Evolutionary conservation across 257 asterid genomes (phyloP).

Genomic region (Jacaranda copaia): DNA sequence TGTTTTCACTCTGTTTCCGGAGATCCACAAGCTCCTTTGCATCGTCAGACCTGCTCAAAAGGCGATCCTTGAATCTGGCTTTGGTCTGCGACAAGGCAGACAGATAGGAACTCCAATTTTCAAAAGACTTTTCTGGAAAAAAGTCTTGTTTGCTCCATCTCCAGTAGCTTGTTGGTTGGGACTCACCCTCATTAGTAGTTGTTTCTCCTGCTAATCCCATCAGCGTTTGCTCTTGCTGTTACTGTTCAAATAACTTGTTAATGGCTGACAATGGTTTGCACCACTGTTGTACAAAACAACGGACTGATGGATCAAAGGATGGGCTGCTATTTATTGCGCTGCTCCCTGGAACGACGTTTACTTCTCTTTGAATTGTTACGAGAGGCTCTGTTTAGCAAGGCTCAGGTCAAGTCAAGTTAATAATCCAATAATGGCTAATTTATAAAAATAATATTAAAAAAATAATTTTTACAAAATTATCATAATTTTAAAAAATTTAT

Average conservation of each 20-base stretch:
- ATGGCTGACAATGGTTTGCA: neutral
- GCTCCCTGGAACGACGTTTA: too few species aligned
- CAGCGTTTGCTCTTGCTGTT: neutral
- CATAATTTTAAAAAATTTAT: too few species aligned
- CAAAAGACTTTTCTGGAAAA: constrained; percentile 60
- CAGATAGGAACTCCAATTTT: constrained; percentile 51
- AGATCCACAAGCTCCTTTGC: constrained; percentile 52
- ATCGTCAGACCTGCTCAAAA: constrained; percentile 54
- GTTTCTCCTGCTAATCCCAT: constrained; percentile 42
- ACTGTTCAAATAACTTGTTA: neutral
- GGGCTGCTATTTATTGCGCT: neutral
- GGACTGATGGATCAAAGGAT: neutral
- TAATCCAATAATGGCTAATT: too few species aligned
- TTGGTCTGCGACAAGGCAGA: constrained; percentile 53
- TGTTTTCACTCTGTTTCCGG: constrained; percentile 66
- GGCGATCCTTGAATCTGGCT: constrained; percentile 59
- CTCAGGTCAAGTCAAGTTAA: too few species aligned
- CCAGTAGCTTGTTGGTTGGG: constrained; percentile 62
- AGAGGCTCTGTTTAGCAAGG: too few species aligned
- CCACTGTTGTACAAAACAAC: neutral
- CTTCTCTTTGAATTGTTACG: too few species aligned
- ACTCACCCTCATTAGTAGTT: constrained; percentile 22
- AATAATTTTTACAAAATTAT: too few species aligned
- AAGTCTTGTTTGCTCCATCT: constrained; percentile 72
- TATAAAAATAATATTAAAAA: too few species aligned